Percentiles rank a stretch among this genome's conserved stretches.
phyloP scores from a whole-genome alignment of 73 alveolate species.

The Paramecium sexaurelia region DNA sequence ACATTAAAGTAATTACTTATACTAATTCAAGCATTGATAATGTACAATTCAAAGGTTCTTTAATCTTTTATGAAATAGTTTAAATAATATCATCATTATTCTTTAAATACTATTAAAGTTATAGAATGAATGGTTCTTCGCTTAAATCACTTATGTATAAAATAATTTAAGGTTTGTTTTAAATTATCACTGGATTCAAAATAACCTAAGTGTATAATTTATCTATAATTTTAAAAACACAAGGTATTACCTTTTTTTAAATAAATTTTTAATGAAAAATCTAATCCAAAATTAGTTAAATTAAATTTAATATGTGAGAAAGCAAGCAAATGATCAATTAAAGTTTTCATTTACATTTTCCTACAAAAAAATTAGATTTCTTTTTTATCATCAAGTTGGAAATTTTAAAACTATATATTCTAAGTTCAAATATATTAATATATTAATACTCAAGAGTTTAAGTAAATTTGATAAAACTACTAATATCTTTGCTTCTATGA shows the following conservation, averaged over 20 bases:
- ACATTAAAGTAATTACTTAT: background rate
- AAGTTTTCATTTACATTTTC: background rate
- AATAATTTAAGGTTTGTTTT: background rate
- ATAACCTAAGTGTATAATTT: background rate
- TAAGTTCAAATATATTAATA: background rate
- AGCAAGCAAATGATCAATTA: background rate
- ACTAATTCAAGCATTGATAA: conserved; percentile 33
- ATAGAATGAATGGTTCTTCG: conserved; percentile 4
- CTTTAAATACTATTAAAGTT: background rate
- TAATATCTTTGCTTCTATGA: conserved; percentile 19
- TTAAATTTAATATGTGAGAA: background rate
- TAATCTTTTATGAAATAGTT: background rate
- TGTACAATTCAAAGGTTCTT: conserved; percentile 48
- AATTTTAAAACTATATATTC: background rate
- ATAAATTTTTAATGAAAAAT: conserved; percentile 17
- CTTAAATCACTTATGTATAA: background rate
- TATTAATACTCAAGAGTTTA: conserved; percentile 21
- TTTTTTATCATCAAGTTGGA: background rate
- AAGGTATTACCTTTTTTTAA: background rate
- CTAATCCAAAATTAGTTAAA: background rate
- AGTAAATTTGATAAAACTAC: background rate
- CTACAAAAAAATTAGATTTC: background rate
- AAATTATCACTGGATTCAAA: background rate
- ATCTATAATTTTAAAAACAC: background rate
- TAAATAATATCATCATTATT: background rate